Evolutionary conservation across 108 stramenopile species (phyloP).

Genomic region (Pseudonitzschia multiseries): DNA sequence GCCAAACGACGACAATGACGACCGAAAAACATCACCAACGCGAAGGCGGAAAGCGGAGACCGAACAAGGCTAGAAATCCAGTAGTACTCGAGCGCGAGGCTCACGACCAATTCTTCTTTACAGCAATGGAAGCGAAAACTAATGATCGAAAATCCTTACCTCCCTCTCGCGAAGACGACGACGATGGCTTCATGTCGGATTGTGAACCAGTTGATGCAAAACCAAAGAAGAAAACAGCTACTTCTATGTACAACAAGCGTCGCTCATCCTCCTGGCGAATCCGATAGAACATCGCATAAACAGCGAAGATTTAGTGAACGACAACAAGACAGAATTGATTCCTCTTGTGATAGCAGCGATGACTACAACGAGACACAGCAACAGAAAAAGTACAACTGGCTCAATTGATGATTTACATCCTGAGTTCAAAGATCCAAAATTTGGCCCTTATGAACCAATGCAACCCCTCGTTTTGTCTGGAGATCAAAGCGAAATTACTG

Average conservation of each 20-base stretch:
- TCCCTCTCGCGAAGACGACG: neutral
- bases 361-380: neutral
- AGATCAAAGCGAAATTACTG: constrained; percentile 14
- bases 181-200: constrained; percentile 18
- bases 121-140: neutral
- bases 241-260: neutral
- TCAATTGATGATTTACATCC: constrained; percentile 47
- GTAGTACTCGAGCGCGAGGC: neutral
- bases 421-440: constrained; percentile 59
- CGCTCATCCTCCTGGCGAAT: neutral
- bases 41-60: neutral
- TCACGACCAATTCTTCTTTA: neutral
- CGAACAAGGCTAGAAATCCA: constrained; percentile 4
- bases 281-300: neutral
- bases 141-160: neutral
- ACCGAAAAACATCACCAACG: neutral
- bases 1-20: neutral
- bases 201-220: constrained; percentile 11
- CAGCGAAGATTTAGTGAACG: neutral
- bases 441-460: constrained; percentile 50
- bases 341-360: neutral
- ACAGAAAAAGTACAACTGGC: neutral
- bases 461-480: constrained; percentile 36
- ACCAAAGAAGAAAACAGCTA: constrained; percentile 9
- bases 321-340: neutral